phyloP scores from a whole-genome alignment of 108 stramenopile genomes.

The Cyclostephanos tholiformis region DNA sequence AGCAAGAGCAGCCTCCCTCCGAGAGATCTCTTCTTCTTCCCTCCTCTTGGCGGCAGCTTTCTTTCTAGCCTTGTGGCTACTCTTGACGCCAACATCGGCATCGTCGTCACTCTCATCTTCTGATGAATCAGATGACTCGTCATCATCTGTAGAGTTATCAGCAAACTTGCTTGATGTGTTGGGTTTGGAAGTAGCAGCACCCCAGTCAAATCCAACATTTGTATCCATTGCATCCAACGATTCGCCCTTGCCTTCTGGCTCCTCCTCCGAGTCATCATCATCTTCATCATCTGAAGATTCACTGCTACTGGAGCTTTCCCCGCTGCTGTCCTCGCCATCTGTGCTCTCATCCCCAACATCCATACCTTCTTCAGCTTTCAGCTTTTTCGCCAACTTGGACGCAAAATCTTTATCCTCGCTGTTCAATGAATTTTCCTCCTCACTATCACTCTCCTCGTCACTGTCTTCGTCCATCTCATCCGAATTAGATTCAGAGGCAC shows the following conservation, averaged over 20 bases:
- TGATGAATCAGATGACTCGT: conserved; percentile 43
- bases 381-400: conserved; percentile 70
- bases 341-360: conserved; percentile 44
- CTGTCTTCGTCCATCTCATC: conserved; percentile 38
- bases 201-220: conserved; percentile 88
- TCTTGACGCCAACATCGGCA: conserved; percentile 48
- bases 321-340: conserved; percentile 29
- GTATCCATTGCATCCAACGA: conserved; percentile 59
- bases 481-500: conserved; percentile 42
- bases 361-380: conserved; percentile 48
- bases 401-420: conserved; percentile 71
- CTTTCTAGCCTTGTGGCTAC: conserved; percentile 74
- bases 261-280: conserved; percentile 5
- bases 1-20: conserved; percentile 80
- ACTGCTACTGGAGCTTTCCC: conserved; percentile 14
- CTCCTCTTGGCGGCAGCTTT: conserved; percentile 71
- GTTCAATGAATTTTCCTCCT: conserved; percentile 47
- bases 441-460: conserved; percentile 40
- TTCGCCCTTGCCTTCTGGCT: not conserved
- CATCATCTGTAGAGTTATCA: conserved; percentile 46
- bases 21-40: conserved; percentile 79
- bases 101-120: conserved; percentile 64
- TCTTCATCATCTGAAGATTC: conserved; percentile 30
- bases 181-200: conserved; percentile 23
- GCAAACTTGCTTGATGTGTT: conserved; percentile 19